A percentile compares a stretch with the other conserved stretches of the same genome.
These are phyloP conservation scores for Carex cristatella DNA, from an alignment of 176 grass and related monocot genomes.

Conservation along the genomic window DNA sequence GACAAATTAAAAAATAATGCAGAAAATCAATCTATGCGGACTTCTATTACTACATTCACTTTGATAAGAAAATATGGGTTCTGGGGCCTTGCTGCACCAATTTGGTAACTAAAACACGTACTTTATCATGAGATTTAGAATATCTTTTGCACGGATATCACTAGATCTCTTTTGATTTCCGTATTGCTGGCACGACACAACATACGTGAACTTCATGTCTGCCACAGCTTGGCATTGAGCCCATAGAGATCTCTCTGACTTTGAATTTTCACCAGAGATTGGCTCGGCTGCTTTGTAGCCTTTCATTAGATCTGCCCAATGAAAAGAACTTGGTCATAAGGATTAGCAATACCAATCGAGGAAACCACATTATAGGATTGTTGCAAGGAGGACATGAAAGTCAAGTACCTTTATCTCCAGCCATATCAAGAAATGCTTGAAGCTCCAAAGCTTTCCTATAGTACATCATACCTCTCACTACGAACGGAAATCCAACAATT, in stretches of 20 bases:
- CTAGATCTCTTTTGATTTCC: slow-evolving; percentile 89
- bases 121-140: slow-evolving; percentile 86
- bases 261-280: slow-evolving; percentile 54
- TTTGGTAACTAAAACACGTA: slow-evolving; percentile 33
- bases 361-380: not conserved
- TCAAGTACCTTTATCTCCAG: slow-evolving; percentile 64
- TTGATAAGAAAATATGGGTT: slow-evolving; percentile 2
- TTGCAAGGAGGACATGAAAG: not conserved
- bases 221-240: slow-evolving; percentile 77
- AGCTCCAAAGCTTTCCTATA: slow-evolving; percentile 87
- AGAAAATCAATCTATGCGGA: not conserved
- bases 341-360: not conserved
- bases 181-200: slow-evolving; percentile 96
- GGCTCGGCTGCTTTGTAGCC: slow-evolving; percentile 81
- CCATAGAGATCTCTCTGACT: slow-evolving; percentile 49
- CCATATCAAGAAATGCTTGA: slow-evolving; percentile 96
- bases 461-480: slow-evolving; percentile 99
- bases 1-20: not conserved
- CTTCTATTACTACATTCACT: not conserved
- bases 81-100: not conserved
- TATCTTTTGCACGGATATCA: slow-evolving; percentile 63
- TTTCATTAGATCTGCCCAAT: slow-evolving; percentile 75
- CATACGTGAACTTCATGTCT: slow-evolving; percentile 96
- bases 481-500: slow-evolving; percentile 31
- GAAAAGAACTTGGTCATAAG: slow-evolving; percentile 12